A percentile compares a stretch with the other conserved stretches of the same genome.
Evolutionary conservation across 2,329 filamentous ascomycete species (phyloP).

Genomic region (Penicillium paneum): DNA sequence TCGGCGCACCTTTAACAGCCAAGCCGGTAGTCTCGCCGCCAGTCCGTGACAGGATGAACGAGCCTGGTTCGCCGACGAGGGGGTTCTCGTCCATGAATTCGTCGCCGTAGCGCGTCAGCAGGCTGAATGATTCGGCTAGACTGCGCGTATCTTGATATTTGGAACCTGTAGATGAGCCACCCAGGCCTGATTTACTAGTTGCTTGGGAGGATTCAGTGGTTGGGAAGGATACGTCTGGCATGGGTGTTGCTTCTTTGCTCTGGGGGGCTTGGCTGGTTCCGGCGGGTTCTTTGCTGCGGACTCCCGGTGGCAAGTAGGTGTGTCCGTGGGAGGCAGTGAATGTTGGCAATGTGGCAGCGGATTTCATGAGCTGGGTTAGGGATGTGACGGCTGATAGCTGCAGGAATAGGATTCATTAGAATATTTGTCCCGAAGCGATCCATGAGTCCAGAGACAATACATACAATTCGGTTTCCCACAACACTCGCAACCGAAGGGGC

Average conservation of each 20-base stretch:
- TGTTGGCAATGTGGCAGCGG: slow-evolving; percentile 52
- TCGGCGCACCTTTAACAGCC: slow-evolving; percentile 21
- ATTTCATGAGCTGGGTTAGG: slow-evolving; percentile 54
- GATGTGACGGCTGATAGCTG: slow-evolving; percentile 56
- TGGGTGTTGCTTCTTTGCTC: slow-evolving; percentile 50
- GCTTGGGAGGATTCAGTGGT: slow-evolving; percentile 23
- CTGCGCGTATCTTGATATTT: slow-evolving; percentile 38
- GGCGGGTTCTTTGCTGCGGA: slow-evolving; percentile 36
- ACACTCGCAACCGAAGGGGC: slow-evolving; percentile 60
- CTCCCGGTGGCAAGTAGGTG: slow-evolving; percentile 54
- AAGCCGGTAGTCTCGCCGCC: slow-evolving; percentile 30
- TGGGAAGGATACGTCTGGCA: slow-evolving; percentile 33
- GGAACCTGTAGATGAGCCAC: slow-evolving; percentile 23
- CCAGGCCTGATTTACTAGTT: slow-evolving; percentile 25
- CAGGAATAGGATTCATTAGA: slow-evolving; percentile 6
- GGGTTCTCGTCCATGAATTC: slow-evolving; percentile 65
- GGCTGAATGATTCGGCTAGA: slow-evolving; percentile 49
- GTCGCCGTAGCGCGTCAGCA: slow-evolving; percentile 54
- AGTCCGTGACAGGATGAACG: slow-evolving; percentile 54
- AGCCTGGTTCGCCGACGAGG: slow-evolving; percentile 60
- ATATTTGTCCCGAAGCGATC: not conserved
- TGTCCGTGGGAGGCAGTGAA: slow-evolving; percentile 60
- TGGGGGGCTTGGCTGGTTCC: slow-evolving; percentile 35
- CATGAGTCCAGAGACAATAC: slow-evolving; percentile 13
- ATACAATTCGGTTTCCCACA: slow-evolving; percentile 53